phyloP scores from a whole-genome alignment of 2,329 filamentous ascomycete genomes.

The Hypoxylon sp. region DNA sequence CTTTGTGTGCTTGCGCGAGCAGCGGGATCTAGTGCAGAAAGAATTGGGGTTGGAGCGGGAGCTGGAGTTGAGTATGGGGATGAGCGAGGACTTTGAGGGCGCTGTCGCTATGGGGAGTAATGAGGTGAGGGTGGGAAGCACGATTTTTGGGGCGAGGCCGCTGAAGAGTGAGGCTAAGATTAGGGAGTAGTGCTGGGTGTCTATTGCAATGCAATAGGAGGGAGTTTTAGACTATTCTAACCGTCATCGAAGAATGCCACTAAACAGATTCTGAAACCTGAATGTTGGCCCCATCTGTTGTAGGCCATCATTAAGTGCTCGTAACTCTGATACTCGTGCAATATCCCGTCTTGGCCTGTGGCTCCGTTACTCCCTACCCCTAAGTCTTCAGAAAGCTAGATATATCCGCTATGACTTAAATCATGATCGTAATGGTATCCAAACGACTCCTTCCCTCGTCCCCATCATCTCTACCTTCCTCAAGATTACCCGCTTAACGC shows the following conservation, averaged over 20 bases:
- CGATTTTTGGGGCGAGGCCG: slow-evolving; percentile 89
- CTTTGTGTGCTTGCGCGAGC: slow-evolving; percentile 77
- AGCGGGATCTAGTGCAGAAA: slow-evolving; percentile 76
- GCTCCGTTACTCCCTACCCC: background rate
- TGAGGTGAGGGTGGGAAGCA: slow-evolving; percentile 93
- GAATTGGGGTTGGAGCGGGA: slow-evolving; percentile 69
- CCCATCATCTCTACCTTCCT: background rate
- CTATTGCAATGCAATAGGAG: background rate
- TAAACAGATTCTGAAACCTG: background rate
- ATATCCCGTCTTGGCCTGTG: background rate
- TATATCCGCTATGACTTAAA: slow-evolving; percentile 19
- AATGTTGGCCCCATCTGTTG: background rate
- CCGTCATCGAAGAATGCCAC: background rate
- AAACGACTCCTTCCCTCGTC: slow-evolving; percentile 1
- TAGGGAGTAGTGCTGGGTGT: slow-evolving; percentile 45
- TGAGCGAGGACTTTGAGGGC: slow-evolving; percentile 96
- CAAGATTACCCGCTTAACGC: background rate
- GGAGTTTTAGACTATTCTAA: background rate
- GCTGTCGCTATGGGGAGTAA: slow-evolving; percentile 86
- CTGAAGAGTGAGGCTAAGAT: slow-evolving; percentile 83
- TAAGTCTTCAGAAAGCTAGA: background rate
- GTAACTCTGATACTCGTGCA: slow-evolving; percentile 9
- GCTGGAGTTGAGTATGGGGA: slow-evolving; percentile 96
- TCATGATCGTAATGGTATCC: slow-evolving; percentile 9
- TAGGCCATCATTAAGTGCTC: slow-evolving; percentile 17